These are phyloP conservation scores for Acacia crassicarpa DNA, from an alignment of 306 rosid genomes.

Conservation along the genomic window DNA sequence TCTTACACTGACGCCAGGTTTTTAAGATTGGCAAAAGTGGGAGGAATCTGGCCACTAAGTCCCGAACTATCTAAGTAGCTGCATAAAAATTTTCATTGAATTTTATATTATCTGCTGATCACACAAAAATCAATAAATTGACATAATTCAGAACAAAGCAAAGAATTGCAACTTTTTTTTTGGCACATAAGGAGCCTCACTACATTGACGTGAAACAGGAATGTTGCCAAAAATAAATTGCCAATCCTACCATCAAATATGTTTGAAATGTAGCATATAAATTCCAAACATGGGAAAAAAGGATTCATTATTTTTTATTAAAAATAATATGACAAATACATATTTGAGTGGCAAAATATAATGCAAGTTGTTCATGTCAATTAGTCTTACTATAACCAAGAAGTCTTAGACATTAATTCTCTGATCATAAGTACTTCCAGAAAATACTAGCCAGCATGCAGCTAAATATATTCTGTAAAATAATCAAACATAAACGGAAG, in stretches of 20 bases:
- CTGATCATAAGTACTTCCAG: neutral
- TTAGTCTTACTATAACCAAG: neutral
- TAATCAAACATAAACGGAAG: neutral
- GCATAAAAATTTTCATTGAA: conserved; percentile 33
- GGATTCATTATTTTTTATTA: neutral
- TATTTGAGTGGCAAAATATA: neutral
- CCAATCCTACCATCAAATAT: neutral
- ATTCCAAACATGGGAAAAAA: neutral
- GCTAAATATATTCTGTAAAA: neutral
- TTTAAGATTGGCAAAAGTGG: conserved; percentile 57
- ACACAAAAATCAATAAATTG: neutral
- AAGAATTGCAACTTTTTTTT: neutral
- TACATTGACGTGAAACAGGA: neutral
- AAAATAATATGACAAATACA: neutral
- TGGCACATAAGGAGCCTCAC: neutral
- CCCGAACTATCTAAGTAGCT: conserved; percentile 80
- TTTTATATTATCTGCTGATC: conserved; percentile 13
- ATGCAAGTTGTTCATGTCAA: neutral
- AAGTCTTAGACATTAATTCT: neutral
- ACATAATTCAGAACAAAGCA: neutral
- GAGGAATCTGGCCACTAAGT: conserved; percentile 75
- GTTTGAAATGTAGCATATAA: neutral
- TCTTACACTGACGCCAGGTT: conserved; percentile 61
- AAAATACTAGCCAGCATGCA: neutral
- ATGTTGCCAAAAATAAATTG: neutral